Conservation (phyloP, 352 stramenopile genomes). For the Stramenopiles sp. region DNA sequence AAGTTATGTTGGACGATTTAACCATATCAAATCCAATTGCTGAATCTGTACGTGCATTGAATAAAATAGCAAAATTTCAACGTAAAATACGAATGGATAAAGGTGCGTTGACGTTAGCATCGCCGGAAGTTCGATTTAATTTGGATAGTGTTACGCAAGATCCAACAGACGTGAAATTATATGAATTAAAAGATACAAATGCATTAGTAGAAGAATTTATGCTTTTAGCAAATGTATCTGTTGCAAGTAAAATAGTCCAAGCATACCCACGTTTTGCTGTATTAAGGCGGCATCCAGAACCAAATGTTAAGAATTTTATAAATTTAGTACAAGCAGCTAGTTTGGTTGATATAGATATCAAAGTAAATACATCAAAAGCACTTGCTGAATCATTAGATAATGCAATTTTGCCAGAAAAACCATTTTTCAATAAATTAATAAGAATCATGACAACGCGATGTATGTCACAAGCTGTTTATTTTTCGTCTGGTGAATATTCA, state of each 20-base stretch:
- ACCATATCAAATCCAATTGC: too few relatives aligned
- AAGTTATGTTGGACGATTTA: too few relatives aligned
- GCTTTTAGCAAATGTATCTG: constrained; percentile 95
- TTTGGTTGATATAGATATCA: constrained; percentile 44
- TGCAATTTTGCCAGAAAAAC: constrained; percentile 38
- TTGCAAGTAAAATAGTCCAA: constrained; percentile 77
- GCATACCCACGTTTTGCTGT: constrained; percentile 83
- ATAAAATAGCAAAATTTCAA: too few relatives aligned
- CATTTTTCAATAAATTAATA: constrained; percentile 95
- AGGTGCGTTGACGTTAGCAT: constrained; percentile 83
- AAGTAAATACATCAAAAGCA: constrained; percentile 34
- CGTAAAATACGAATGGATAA: too few relatives aligned
- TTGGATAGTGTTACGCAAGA: constrained; percentile 95
- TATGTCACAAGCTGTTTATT: constrained; percentile 96
- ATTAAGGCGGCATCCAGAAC: constrained; percentile 74
- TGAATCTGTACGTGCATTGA: too few relatives aligned
- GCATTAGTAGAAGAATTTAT: constrained; percentile 97
- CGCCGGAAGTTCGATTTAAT: constrained; percentile 84
- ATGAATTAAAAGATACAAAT: constrained; percentile 81
- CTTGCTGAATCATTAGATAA: constrained; percentile 9
- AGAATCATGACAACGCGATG: constrained; percentile 86
- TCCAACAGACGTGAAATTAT: constrained; percentile 90
- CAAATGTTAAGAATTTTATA: constrained; percentile 78
- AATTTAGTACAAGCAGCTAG: constrained; percentile 49
- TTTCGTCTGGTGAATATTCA: constrained; percentile 82